These are phyloP conservation scores for Podospora anserina DNA, from an alignment of 495 filamentous ascomycete species.

Conservation along the genomic window DNA sequence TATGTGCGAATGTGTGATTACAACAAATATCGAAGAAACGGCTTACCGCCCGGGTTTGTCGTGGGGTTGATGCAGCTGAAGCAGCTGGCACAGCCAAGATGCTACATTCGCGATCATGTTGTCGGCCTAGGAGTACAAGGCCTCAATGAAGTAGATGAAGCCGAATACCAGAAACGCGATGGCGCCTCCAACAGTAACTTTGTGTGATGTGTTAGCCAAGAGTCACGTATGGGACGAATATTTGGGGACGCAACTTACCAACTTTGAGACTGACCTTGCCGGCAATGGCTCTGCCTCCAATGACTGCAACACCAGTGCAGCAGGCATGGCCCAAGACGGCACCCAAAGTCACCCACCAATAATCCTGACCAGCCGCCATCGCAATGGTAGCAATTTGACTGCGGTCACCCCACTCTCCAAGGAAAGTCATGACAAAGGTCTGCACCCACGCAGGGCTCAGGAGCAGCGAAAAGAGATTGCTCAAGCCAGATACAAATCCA, in stretches of 20 bases:
- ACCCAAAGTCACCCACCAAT: slow-evolving; percentile 96
- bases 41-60: background rate
- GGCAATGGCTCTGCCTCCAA: slow-evolving; percentile 88
- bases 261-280: slow-evolving; percentile 92
- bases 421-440: slow-evolving; percentile 98
- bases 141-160: slow-evolving; percentile 84
- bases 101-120: background rate
- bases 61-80: background rate
- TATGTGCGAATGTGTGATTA: slow-evolving; percentile 20
- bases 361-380: slow-evolving; percentile 97
- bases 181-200: slow-evolving; percentile 95
- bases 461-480: slow-evolving; percentile 82
- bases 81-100: slow-evolving; percentile 22
- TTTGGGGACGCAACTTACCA: slow-evolving; percentile 61
- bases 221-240: background rate
- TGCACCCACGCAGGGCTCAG: slow-evolving; percentile 97
- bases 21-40: slow-evolving; percentile 18
- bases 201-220: slow-evolving; percentile 24
- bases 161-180: slow-evolving; percentile 87
- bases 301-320: slow-evolving; percentile 89
- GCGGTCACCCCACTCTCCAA: slow-evolving; percentile 97
- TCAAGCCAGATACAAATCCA: slow-evolving; percentile 57
- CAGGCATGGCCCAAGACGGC: slow-evolving; percentile 82
- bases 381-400: slow-evolving; percentile 98
- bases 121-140: slow-evolving; percentile 53